Evolutionary conservation across 148 eudicot species (phyloP).

Genomic region (Spergularia bocconei): DNA sequence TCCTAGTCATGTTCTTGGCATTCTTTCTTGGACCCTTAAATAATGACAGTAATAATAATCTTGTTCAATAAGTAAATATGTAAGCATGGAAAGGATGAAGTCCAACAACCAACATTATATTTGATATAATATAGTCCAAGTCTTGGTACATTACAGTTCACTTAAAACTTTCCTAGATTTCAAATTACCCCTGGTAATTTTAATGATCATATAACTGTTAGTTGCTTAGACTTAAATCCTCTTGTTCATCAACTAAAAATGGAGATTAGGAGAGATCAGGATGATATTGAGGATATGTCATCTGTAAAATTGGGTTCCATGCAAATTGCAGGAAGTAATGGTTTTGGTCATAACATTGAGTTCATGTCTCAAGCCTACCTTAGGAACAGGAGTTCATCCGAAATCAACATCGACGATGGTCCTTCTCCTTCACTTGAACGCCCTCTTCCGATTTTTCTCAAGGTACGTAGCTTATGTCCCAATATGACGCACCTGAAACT

Average conservation of each 20-base stretch:
- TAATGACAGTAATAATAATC: neutral
- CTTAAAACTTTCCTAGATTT: slow-evolving; percentile 12
- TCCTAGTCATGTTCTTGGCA: slow-evolving; percentile 53
- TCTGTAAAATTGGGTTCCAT: slow-evolving; percentile 51
- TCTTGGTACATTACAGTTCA: slow-evolving; percentile 51
- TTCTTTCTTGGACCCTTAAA: slow-evolving; percentile 22
- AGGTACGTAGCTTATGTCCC: slow-evolving; percentile 29
- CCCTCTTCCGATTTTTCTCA: slow-evolving; percentile 67
- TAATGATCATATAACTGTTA: slow-evolving; percentile 17
- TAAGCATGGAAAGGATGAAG: slow-evolving; percentile 60
- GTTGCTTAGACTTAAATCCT: slow-evolving; percentile 14
- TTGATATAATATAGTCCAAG: slow-evolving; percentile 38
- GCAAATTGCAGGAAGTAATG: slow-evolving; percentile 63
- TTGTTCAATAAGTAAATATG: slow-evolving; percentile 2
- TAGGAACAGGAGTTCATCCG: slow-evolving; percentile 59
- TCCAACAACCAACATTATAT: slow-evolving; percentile 37
- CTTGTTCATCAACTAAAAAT: slow-evolving; percentile 18
- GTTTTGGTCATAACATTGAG: slow-evolving; percentile 75
- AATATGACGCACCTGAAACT: neutral
- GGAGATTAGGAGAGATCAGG: slow-evolving; percentile 44
- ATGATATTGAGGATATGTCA: slow-evolving; percentile 61
- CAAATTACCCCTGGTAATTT: slow-evolving; percentile 3
- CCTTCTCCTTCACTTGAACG: slow-evolving; percentile 36
- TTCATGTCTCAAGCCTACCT: slow-evolving; percentile 70
- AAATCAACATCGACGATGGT: slow-evolving; percentile 55